Percentiles rank a stretch among this genome's conserved stretches.
Conservation (phyloP, 108 stramenopile genomes). For the Mayamaea pseudoterrestris region DNA sequence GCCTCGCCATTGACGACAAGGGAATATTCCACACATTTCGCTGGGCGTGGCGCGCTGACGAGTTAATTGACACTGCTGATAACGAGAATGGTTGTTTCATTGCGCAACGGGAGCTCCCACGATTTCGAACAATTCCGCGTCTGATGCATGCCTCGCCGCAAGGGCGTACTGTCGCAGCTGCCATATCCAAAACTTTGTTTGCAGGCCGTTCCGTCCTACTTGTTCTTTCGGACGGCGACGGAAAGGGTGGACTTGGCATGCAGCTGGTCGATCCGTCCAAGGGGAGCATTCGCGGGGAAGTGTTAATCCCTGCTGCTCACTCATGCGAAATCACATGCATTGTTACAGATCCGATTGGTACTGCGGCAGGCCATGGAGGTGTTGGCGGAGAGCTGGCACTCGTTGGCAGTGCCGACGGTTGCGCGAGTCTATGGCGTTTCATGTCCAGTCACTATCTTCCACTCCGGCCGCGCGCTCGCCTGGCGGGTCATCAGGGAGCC, state of each 20-base stretch:
- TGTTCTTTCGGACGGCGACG: constrained; percentile 78
- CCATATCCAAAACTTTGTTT: constrained; percentile 81
- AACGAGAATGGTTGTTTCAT: constrained; percentile 74
- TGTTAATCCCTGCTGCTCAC: constrained; percentile 58
- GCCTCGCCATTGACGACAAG: constrained; percentile 77
- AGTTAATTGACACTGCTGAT: constrained; percentile 16
- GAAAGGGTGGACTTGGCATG: constrained; percentile 62
- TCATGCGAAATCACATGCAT: constrained; percentile 60
- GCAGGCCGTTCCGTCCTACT: constrained; percentile 62
- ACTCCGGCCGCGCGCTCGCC: constrained; percentile 53
- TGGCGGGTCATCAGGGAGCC: constrained; percentile 61
- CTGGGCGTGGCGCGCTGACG: constrained; percentile 81
- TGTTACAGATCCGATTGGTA: constrained; percentile 74
- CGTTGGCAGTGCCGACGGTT: constrained; percentile 73
- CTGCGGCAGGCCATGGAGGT: constrained; percentile 71
- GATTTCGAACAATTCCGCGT: constrained; percentile 72
- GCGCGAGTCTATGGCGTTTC: constrained; percentile 71
- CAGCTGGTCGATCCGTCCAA: constrained; percentile 80
- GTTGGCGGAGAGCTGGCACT: constrained; percentile 83
- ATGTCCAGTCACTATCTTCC: constrained; percentile 83
- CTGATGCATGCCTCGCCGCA: constrained; percentile 32
- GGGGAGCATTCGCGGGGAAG: constrained; percentile 60
- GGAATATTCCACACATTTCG: constrained; percentile 84
- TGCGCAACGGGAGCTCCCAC: constrained; percentile 75
- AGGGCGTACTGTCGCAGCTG: constrained; percentile 19